These are phyloP conservation scores for Neoascochyta sp. DNA, from an alignment of 2,329 filamentous ascomycete species.

Conservation along the genomic window DNA sequence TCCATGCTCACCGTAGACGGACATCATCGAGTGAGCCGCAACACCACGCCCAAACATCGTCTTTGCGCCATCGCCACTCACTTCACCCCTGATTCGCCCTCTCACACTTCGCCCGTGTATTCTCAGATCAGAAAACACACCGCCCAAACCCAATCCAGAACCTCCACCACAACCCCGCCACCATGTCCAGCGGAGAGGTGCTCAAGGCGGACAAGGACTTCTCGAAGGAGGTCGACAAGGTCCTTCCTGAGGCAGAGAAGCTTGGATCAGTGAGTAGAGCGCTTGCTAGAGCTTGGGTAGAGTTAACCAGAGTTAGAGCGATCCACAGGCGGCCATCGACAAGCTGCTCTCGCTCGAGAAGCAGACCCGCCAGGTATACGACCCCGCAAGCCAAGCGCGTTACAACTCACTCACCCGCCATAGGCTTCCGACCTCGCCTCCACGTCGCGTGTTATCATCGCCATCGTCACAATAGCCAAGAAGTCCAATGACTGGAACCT, in stretches of 20 bases:
- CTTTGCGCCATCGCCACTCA: conserved; percentile 6
- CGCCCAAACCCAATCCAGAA: conserved; percentile 1
- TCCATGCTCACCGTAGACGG: conserved; percentile 3
- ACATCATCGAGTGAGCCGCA: conserved; percentile 10
- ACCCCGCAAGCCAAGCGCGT: conserved; percentile 4
- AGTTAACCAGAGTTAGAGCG: conserved; percentile 51
- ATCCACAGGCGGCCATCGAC: conserved; percentile 84
- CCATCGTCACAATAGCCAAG: conserved; percentile 93
- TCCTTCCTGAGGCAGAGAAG: conserved; percentile 85
- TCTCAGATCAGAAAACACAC: neutral
- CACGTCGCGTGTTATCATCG: conserved; percentile 80
- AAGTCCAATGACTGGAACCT: conserved; percentile 87
- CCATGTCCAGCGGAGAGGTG: conserved; percentile 74
- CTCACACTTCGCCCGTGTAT: neutral
- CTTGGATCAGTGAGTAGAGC: conserved; percentile 69
- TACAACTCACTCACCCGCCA: conserved; percentile 17
- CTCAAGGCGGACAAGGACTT: conserved; percentile 98
- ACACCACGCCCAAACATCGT: conserved; percentile 9
- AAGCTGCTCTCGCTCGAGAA: conserved; percentile 92
- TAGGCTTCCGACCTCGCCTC: conserved; percentile 94
- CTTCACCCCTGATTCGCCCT: neutral
- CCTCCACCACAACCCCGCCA: conserved; percentile 24
- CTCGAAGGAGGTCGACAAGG: conserved; percentile 89
- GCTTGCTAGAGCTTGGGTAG: neutral
- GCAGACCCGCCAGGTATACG: conserved; percentile 83